These are phyloP conservation scores for Malassezia caprae DNA, from an alignment of 1,284 basidiomycete genomes.

Conservation along the genomic window DNA sequence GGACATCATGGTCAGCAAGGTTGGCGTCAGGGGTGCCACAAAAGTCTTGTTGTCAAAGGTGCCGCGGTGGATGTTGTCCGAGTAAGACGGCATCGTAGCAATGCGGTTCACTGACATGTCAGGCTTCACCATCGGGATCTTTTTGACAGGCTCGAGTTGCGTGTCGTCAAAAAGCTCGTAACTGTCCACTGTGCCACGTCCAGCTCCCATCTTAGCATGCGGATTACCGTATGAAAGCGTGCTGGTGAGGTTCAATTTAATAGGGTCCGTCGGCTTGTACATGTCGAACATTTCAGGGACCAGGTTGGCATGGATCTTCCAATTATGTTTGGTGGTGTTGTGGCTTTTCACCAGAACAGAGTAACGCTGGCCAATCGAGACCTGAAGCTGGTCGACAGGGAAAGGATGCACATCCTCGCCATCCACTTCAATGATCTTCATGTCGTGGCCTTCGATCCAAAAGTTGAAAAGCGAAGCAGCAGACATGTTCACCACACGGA, in stretches of 20 bases:
- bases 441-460: constrained; percentile 75
- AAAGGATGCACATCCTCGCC: constrained; percentile 69
- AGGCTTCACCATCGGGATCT: constrained; percentile 35
- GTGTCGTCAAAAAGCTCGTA: constrained; percentile 50
- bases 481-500: constrained; percentile 68
- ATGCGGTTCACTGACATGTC: background rate
- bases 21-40: constrained; percentile 16
- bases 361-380: constrained; percentile 85
- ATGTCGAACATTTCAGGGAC: constrained; percentile 55
- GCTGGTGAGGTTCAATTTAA: constrained; percentile 36
- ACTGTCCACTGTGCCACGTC: constrained; percentile 24
- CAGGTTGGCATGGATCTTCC: constrained; percentile 81
- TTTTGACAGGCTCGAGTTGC: constrained; percentile 48
- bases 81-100: constrained; percentile 47
- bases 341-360: constrained; percentile 79
- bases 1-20: constrained; percentile 4
- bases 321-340: constrained; percentile 75
- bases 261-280: constrained; percentile 44
- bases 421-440: constrained; percentile 79
- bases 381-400: constrained; percentile 59
- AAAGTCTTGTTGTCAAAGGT: constrained; percentile 49
- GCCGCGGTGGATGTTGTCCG: constrained; percentile 39
- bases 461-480: constrained; percentile 32
- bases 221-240: constrained; percentile 29
- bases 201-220: constrained; percentile 14